These are phyloP conservation scores for Diaporthe capsici DNA, from an alignment of 2,329 filamentous ascomycete genomes.

Conservation along the genomic window DNA sequence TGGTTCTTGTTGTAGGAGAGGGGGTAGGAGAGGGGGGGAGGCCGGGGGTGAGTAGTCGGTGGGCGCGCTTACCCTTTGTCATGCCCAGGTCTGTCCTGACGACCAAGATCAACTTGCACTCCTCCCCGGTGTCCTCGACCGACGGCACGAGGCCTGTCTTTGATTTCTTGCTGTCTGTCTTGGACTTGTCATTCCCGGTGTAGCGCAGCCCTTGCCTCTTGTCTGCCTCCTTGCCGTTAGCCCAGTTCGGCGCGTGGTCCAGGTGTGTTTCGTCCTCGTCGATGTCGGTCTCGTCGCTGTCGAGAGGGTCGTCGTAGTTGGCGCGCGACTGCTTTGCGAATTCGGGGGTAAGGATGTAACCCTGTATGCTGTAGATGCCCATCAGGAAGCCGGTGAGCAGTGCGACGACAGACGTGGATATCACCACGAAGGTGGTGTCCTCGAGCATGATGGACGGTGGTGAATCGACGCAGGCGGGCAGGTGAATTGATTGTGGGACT, in stretches of 20 bases:
- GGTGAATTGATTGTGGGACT: background rate
- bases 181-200: conserved; percentile 48
- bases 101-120: conserved; percentile 94
- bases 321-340: conserved; percentile 70
- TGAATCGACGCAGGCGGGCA: background rate
- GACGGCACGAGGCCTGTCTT: conserved; percentile 53
- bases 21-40: too few relatives aligned
- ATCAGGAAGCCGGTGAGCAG: conserved; percentile 85
- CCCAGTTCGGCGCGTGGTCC: conserved; percentile 78
- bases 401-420: conserved; percentile 81
- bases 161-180: conserved; percentile 52
- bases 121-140: conserved; percentile 69
- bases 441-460: conserved; percentile 6
- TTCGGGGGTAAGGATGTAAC: conserved; percentile 70
- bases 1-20: too few relatives aligned
- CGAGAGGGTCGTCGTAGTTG: conserved; percentile 71
- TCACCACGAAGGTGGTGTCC: conserved; percentile 61
- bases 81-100: conserved; percentile 96
- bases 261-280: conserved; percentile 71
- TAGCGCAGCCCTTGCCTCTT: conserved; percentile 67
- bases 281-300: conserved; percentile 78
- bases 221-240: conserved; percentile 73
- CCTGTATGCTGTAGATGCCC: conserved; percentile 78
- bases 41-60: background rate
- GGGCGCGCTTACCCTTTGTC: conserved; percentile 82